Evolutionary conservation across 2,329 filamentous ascomycete species (phyloP).

Genomic region (Fusarium buxicola): DNA sequence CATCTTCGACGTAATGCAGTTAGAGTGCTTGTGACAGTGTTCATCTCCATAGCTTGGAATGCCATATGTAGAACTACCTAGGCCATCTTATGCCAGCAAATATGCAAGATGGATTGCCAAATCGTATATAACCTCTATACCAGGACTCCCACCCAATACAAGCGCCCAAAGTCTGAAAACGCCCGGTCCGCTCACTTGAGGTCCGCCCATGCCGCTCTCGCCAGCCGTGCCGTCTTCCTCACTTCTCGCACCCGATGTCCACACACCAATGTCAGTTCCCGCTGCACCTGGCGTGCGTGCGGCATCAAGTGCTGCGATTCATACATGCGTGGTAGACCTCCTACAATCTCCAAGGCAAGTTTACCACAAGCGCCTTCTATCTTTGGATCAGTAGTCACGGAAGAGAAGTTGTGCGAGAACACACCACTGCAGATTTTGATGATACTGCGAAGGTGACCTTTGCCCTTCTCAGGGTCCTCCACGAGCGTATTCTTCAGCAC

Average conservation of each 20-base stretch:
- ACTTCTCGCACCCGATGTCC: slow-evolving; percentile 66
- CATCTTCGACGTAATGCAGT: not conserved
- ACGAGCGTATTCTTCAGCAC: slow-evolving; percentile 62
- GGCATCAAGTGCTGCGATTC: slow-evolving; percentile 61
- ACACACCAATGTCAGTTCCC: slow-evolving; percentile 62
- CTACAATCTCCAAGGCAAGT: slow-evolving; percentile 61
- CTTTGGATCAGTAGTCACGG: slow-evolving; percentile 38
- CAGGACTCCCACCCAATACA: slow-evolving; percentile 3
- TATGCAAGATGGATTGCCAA: slow-evolving; percentile 1
- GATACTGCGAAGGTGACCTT: slow-evolving; percentile 62
- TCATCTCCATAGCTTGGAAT: too few relatives aligned
- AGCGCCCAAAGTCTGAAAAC: slow-evolving; percentile 19
- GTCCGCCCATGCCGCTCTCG: slow-evolving; percentile 62
- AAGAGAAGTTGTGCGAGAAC: slow-evolving; percentile 47
- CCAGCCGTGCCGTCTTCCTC: slow-evolving; percentile 60
- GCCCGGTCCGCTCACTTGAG: slow-evolving; percentile 43
- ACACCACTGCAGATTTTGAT: slow-evolving; percentile 59
- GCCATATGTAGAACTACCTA: slow-evolving; percentile 2
- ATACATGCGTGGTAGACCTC: slow-evolving; percentile 60
- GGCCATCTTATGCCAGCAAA: slow-evolving; percentile 13
- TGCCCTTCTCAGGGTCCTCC: slow-evolving; percentile 58
- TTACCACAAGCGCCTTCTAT: slow-evolving; percentile 56
- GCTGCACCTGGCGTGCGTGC: slow-evolving; percentile 57
- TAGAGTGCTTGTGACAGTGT: not conserved
- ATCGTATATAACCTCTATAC: slow-evolving; percentile 19